Conservation (phyloP, 352 stramenopile genomes). For the Globisporangium canariense region DNA sequence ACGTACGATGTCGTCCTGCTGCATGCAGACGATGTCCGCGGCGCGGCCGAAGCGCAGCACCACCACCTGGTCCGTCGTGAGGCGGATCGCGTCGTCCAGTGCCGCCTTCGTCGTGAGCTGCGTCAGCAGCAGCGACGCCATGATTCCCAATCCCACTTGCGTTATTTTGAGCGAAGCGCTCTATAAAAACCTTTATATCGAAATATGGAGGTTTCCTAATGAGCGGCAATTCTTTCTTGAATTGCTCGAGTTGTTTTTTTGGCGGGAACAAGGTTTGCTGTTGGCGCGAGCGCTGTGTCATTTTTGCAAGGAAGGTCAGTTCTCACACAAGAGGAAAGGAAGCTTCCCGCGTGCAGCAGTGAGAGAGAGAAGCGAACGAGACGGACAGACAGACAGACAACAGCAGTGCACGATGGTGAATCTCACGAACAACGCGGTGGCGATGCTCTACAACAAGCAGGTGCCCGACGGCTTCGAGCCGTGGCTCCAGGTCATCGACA, state of each 20-base stretch:
- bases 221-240: too few relatives aligned
- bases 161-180: too few relatives aligned
- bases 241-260: too few relatives aligned
- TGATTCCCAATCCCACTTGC: conserved; percentile 7
- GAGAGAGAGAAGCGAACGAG: too few relatives aligned
- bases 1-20: conserved; percentile 82
- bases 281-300: too few relatives aligned
- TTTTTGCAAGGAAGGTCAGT: too few relatives aligned
- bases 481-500: conserved; percentile 87
- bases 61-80: conserved; percentile 79
- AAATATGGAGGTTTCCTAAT: too few relatives aligned
- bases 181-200: too few relatives aligned
- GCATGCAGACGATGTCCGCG: conserved; percentile 65
- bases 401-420: conserved; percentile 51
- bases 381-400: too few relatives aligned
- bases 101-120: conserved; percentile 52
- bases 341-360: too few relatives aligned
- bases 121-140: conserved; percentile 77
- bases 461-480: conserved; percentile 82
- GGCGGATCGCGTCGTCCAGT: conserved; percentile 75
- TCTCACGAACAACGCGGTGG: conserved; percentile 79
- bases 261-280: too few relatives aligned
- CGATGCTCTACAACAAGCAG: conserved; percentile 86
- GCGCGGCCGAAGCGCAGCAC: conserved; percentile 77
- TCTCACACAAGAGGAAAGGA: too few relatives aligned